Evolutionary conservation across 2,329 filamentous ascomycete species (phyloP).

Genomic region (Fonsecaea nubica): DNA sequence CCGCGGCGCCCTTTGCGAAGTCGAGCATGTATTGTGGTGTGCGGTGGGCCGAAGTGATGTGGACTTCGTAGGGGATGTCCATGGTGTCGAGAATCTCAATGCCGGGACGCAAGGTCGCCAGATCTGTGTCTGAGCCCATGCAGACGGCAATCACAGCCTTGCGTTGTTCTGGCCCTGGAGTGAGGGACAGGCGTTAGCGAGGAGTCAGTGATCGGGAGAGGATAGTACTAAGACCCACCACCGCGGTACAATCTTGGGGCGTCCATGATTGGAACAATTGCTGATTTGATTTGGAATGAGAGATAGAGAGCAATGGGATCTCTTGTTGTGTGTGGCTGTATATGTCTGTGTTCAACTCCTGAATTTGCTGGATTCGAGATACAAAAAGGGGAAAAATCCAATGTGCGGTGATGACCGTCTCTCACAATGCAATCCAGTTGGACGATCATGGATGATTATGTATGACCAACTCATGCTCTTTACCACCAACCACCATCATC

Average conservation of each 20-base stretch:
- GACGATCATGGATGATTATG: neutral
- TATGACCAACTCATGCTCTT: neutral
- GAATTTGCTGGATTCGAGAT: neutral
- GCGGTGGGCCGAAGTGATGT: constrained; percentile 59
- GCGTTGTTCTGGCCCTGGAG: neutral
- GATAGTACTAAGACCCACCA: neutral
- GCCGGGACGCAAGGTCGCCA: constrained; percentile 42
- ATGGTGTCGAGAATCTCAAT: constrained; percentile 44
- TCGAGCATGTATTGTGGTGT: constrained; percentile 70
- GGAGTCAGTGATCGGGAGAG: no score
- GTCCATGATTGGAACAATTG: neutral
- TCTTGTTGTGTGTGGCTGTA: no score
- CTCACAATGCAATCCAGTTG: no score
- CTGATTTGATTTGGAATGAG: no score
- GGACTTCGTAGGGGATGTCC: constrained; percentile 43
- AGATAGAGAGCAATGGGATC: no score
- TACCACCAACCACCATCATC: no score
- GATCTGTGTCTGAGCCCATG: constrained; percentile 56
- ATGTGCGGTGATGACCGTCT: neutral
- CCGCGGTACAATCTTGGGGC: neutral
- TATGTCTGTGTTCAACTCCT: no score
- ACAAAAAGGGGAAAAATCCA: neutral
- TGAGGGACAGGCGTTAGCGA: no score
- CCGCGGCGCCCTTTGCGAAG: constrained; percentile 66
- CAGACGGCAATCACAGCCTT: constrained; percentile 51